These are phyloP conservation scores for Annulohypoxylon bovei DNA, from an alignment of 495 filamentous ascomycete species.

Conservation along the genomic window DNA sequence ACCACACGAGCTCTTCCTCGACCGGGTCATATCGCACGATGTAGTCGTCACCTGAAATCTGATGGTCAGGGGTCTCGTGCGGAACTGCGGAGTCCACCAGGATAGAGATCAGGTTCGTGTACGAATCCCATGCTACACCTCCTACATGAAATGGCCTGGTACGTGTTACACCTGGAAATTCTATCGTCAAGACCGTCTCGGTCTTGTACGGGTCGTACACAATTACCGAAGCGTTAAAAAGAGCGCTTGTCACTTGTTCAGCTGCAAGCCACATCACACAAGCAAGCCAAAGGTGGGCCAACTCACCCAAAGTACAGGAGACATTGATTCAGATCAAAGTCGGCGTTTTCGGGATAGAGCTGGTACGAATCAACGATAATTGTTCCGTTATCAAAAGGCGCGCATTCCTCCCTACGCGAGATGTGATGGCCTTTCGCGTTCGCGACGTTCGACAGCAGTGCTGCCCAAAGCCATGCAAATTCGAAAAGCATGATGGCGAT, in stretches of 20 bases:
- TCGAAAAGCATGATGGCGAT: slow-evolving; percentile 15
- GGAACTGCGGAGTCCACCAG: slow-evolving; percentile 43
- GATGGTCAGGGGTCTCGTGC: slow-evolving; percentile 43
- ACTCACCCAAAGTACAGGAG: slow-evolving; percentile 44
- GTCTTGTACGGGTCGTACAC: slow-evolving; percentile 48
- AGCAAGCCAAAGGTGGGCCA: background rate
- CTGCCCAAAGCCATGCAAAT: slow-evolving; percentile 9
- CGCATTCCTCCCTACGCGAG: slow-evolving; percentile 29
- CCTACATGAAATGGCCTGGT: slow-evolving; percentile 45
- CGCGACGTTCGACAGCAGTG: slow-evolving; percentile 4
- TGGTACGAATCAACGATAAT: slow-evolving; percentile 48
- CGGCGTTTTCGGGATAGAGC: slow-evolving; percentile 51
- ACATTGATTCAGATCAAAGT: slow-evolving; percentile 47
- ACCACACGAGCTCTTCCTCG: slow-evolving; percentile 38
- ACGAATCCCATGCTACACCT: slow-evolving; percentile 47
- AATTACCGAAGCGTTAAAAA: slow-evolving; percentile 44
- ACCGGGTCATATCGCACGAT: slow-evolving; percentile 37
- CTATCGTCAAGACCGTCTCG: slow-evolving; percentile 38
- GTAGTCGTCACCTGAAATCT: slow-evolving; percentile 45
- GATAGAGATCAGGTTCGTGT: slow-evolving; percentile 46
- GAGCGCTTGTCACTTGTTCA: slow-evolving; percentile 14
- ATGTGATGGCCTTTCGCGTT: slow-evolving; percentile 15
- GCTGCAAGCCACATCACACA: slow-evolving; percentile 4
- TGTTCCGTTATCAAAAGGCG: slow-evolving; percentile 43
- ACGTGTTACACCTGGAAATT: slow-evolving; percentile 43